phyloP scores from a whole-genome alignment of 2,329 filamentous ascomycete genomes.

The Alternaria solani region DNA sequence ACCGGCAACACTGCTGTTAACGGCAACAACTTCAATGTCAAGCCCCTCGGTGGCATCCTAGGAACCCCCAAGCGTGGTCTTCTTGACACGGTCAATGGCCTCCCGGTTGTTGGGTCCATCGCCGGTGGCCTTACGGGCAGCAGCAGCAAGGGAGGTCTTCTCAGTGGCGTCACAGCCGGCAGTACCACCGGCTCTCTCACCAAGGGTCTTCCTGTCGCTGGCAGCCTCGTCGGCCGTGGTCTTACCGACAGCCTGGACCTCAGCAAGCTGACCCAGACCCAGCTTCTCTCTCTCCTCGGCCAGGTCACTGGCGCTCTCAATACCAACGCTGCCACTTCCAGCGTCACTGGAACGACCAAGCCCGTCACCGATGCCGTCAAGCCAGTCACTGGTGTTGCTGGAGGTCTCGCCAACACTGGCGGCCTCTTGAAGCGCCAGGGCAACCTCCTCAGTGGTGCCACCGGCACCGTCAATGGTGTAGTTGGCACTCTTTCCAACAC shows the following conservation, averaged over 20 bases:
- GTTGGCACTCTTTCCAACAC: background rate
- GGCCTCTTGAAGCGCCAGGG: too few relatives aligned
- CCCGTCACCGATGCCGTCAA: background rate
- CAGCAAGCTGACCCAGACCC: background rate
- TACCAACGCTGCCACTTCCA: background rate
- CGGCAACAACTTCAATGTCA: constrained; percentile 22
- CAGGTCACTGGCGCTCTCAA: background rate
- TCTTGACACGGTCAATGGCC: background rate
- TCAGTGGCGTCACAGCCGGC: background rate
- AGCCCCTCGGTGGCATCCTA: constrained; percentile 10
- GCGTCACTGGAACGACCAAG: background rate
- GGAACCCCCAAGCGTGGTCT: background rate
- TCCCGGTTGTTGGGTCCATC: background rate
- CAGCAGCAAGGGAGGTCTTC: background rate
- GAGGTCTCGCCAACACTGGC: too few relatives aligned
- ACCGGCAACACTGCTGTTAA: constrained; percentile 13
- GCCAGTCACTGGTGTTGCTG: background rate
- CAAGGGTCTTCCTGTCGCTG: background rate
- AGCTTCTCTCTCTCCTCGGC: background rate
- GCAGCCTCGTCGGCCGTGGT: background rate
- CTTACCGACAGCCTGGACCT: background rate
- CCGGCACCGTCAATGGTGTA: background rate
- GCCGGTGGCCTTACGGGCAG: background rate
- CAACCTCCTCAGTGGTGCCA: too few relatives aligned
- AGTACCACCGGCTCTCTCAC: background rate